Base-by-base conservation (phyloP, 2,329 filamentous ascomycete genomes). In the Colletotrichum sp. region DNA sequence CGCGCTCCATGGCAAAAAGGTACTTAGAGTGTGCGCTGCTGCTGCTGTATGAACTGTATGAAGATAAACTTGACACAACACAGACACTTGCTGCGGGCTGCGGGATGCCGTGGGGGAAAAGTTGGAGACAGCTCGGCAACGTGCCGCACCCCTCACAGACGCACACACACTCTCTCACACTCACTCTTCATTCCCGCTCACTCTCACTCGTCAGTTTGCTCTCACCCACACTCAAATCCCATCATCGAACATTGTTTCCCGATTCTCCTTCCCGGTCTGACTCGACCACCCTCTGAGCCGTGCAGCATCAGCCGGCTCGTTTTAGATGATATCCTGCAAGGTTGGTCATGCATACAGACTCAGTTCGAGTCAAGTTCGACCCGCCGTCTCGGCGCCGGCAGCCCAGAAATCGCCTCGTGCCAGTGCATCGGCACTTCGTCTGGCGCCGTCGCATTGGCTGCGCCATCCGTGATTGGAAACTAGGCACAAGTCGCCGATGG, bases 101-200 rank as follows among this genome's bases (percentile, higher is more conserved):
- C 60, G 21, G 65, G 59, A 32, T 70, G 59, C 71, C 65, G 68
- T 18, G 67, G 68, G 32, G 57, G 36, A 49, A 26, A 21, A 71
- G 60, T 71, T 71, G 72, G 69, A 72, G 72, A 62, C 21, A 52
- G 26, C 57, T 76, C 73, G 73, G 73, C 73, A 69, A 49, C 55
- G 73, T 76, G 73, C 73, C 64, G 73, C 28, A 32, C 36, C n/a
- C 52, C 55, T 55, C 65, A 62, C 57, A 13, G 34, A 57, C 49
- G 13, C n/a, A 34, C 44, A 21, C 44, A 3, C 44, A 1, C 65
- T 21, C 65, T 21, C 65, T 34, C 44, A 36, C 28, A 30, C 49
- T 36, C 49, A 68, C 18, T 49, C 49, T 21, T 52, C 44, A 52
- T 52, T 24, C 65, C 18, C 44, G 34, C 39, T 57, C 49, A 55